Conservation (phyloP, 2,329 filamentous ascomycete species). For the Trichoderma sp. region DNA sequence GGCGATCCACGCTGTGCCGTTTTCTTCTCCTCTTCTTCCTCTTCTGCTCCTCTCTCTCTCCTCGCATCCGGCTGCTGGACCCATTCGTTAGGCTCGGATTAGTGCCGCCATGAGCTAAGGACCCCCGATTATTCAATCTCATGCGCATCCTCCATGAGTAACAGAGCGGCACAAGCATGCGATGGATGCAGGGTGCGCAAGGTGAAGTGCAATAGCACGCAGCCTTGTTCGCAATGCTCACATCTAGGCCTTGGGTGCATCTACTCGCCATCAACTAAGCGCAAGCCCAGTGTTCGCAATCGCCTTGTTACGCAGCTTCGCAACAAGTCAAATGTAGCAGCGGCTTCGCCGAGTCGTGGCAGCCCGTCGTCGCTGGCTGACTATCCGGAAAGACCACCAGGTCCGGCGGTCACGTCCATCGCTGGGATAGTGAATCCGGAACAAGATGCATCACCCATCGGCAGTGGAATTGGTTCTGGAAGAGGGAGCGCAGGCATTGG, state of each 20-base stretch:
- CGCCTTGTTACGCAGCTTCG: slow-evolving; percentile 37
- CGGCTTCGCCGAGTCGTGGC: not conserved
- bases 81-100: not conserved
- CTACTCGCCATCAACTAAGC: slow-evolving; percentile 34
- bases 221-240: slow-evolving; percentile 37
- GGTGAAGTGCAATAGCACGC: slow-evolving; percentile 36
- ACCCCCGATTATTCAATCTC: not conserved
- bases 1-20: not conserved
- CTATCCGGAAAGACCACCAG: slow-evolving; percentile 5
- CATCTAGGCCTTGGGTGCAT: slow-evolving; percentile 36
- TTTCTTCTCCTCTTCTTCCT: not conserved
- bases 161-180: slow-evolving; percentile 32
- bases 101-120: slow-evolving; percentile 18
- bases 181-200: slow-evolving; percentile 40
- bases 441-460: not conserved
- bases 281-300: slow-evolving; percentile 35
- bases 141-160: slow-evolving; percentile 21
- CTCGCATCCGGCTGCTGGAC: slow-evolving; percentile 17
- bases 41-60: not conserved
- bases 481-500: not conserved
- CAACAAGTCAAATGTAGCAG: slow-evolving; percentile 21
- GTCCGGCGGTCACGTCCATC: slow-evolving; percentile 26
- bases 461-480: not conserved
- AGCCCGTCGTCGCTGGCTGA: not conserved
- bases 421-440: slow-evolving; percentile 27